Evolutionary conservation across 495 filamentous ascomycete species (phyloP).

Genomic region (Aspergillus incahuasiensis): DNA sequence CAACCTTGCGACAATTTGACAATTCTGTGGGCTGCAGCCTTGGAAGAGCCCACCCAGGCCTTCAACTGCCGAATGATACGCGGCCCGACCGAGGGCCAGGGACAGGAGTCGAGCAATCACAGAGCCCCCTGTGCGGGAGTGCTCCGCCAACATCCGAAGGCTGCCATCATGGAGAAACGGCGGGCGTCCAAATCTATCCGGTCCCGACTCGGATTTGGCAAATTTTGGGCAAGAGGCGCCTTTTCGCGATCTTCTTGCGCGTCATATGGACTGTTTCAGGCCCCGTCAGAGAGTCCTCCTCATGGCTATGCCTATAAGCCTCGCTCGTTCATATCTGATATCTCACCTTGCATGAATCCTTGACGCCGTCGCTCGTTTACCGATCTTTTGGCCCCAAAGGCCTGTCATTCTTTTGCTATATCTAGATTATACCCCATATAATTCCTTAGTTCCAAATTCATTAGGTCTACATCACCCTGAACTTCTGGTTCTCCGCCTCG

Average conservation of each 20-base stretch:
- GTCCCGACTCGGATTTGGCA: conserved; percentile 2
- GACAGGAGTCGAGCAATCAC: neutral
- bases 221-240: neutral
- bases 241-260: neutral
- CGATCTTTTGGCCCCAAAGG: neutral
- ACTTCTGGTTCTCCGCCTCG: neutral
- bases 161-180: neutral
- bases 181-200: conserved; percentile 8
- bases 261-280: neutral
- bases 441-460: neutral
- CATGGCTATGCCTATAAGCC: neutral
- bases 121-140: neutral
- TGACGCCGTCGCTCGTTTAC: conserved; percentile 7
- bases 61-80: conserved; percentile 1
- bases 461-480: neutral
- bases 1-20: neutral
- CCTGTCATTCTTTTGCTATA: conserved; percentile 4
- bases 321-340: neutral
- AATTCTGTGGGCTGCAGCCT: neutral
- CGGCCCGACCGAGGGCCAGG: neutral
- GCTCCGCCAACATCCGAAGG: neutral
- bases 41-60: neutral
- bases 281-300: neutral
- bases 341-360: neutral
- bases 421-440: neutral